A percentile compares a stretch with the other conserved stretches of the same genome.
Conservation (phyloP, 768 basidiomycete species). For the Tubosaeta brunneosetosa region DNA sequence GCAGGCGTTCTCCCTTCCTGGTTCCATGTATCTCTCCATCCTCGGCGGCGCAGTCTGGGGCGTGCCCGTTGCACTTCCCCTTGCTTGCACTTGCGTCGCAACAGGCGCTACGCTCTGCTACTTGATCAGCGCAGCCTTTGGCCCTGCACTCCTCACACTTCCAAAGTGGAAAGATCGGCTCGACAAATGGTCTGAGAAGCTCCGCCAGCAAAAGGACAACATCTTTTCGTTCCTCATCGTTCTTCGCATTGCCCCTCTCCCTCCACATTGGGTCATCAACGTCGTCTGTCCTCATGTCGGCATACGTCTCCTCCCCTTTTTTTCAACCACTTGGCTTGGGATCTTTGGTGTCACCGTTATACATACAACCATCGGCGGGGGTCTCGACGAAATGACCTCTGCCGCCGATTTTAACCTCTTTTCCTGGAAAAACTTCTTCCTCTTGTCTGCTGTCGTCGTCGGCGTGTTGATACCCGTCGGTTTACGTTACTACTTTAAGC, state of each 20-base stretch:
- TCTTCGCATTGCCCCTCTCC: slow-evolving; percentile 89
- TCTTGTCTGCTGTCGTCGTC: slow-evolving; percentile 76
- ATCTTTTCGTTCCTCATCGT: slow-evolving; percentile 91
- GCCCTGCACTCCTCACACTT: slow-evolving; percentile 83
- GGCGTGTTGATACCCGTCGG: slow-evolving; percentile 95
- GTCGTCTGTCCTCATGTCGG: slow-evolving; percentile 90
- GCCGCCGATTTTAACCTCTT: slow-evolving; percentile 91
- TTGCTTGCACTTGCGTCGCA: slow-evolving; percentile 91
- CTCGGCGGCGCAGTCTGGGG: slow-evolving; percentile 96
- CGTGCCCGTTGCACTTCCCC: slow-evolving; percentile 74
- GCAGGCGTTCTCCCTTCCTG: slow-evolving; percentile 94
- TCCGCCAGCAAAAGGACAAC: slow-evolving; percentile 75
- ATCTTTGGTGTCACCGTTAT: slow-evolving; percentile 90
- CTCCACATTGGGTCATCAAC: slow-evolving; percentile 97
- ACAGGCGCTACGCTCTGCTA: slow-evolving; percentile 91
- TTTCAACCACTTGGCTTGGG: slow-evolving; percentile 85
- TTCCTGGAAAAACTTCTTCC: slow-evolving; percentile 87
- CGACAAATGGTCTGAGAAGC: slow-evolving; percentile 77
- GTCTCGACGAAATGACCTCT: slow-evolving; percentile 93
- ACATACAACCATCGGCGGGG: slow-evolving; percentile 90
- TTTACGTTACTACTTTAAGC: slow-evolving; percentile 75
- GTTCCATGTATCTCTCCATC: slow-evolving; percentile 97
- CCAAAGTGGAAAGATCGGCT: slow-evolving; percentile 81
- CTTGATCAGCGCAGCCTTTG: slow-evolving; percentile 85
- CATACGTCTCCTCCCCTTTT: slow-evolving; percentile 81